These are phyloP conservation scores for Plantago coronopus DNA, from an alignment of 305 asterid genomes.

Conservation along the genomic window DNA sequence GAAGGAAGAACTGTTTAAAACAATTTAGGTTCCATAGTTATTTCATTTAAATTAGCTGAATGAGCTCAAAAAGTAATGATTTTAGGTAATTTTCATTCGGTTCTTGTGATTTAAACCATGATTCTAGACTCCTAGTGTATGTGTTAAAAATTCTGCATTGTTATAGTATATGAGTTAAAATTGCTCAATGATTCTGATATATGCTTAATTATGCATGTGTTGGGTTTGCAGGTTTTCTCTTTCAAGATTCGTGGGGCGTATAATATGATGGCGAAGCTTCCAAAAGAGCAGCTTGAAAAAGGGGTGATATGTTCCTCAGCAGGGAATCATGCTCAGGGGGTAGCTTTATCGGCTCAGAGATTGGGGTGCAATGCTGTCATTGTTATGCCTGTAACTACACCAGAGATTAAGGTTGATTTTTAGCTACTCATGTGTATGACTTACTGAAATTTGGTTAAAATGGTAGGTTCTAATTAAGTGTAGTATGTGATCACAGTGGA, in stretches of 20 bases:
- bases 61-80: too few species aligned
- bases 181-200: too few species aligned
- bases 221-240: constrained; percentile 48
- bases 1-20: too few species aligned
- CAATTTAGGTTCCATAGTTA: too few species aligned
- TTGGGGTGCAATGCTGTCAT: constrained; percentile 81
- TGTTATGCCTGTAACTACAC: constrained; percentile 88
- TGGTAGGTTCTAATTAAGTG: constrained; percentile 4
- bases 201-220: too few species aligned
- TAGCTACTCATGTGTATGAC: constrained; percentile 5
- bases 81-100: too few species aligned
- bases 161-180: too few species aligned
- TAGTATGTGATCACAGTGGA: constrained; percentile 53
- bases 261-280: constrained; percentile 92
- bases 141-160: too few species aligned
- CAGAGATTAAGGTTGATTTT: constrained; percentile 70
- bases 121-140: too few species aligned
- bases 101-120: too few species aligned
- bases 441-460: too few species aligned
- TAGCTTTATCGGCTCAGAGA: constrained; percentile 73
- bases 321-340: constrained; percentile 96
- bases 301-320: constrained; percentile 97
- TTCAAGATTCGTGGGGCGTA: constrained; percentile 96
- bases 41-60: too few species aligned
- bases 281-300: constrained; percentile 58